A percentile compares a stretch with the other conserved stretches of the same genome.
Evolutionary conservation across 768 basidiomycete species (phyloP).

Genomic region (Hypsizygus marmoreus): DNA sequence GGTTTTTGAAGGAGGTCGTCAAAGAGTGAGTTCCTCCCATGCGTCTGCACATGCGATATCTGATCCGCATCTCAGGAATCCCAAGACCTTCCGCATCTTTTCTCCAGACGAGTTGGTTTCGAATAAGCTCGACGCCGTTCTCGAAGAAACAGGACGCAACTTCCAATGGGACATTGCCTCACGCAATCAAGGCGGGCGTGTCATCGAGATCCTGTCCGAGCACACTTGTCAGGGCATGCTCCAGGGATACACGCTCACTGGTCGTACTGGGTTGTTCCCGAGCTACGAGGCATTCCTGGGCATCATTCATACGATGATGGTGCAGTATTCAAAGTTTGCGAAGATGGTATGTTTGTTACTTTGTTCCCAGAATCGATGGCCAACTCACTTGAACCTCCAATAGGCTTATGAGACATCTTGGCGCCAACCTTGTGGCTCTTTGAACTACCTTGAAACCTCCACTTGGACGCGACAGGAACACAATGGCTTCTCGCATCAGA

Average conservation of each 20-base stretch:
- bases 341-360: slow-evolving; percentile 61
- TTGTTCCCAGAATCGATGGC: background rate
- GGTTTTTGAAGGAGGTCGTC: slow-evolving; percentile 57
- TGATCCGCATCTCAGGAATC: slow-evolving; percentile 52
- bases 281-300: slow-evolving; percentile 92
- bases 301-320: slow-evolving; percentile 89
- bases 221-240: slow-evolving; percentile 91
- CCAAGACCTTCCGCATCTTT: slow-evolving; percentile 81
- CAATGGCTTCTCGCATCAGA: slow-evolving; percentile 90
- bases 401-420: slow-evolving; percentile 67
- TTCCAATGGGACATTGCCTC: slow-evolving; percentile 83
- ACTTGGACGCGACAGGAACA: slow-evolving; percentile 87
- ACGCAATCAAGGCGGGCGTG: slow-evolving; percentile 74
- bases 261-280: slow-evolving; percentile 83
- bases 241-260: slow-evolving; percentile 91
- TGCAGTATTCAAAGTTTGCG: slow-evolving; percentile 84
- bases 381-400: too few species aligned
- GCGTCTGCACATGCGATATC: background rate
- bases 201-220: slow-evolving; percentile 87
- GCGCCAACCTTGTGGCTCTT: slow-evolving; percentile 68
- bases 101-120: slow-evolving; percentile 87
- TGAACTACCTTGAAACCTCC: slow-evolving; percentile 88
- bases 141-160: slow-evolving; percentile 68
- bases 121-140: slow-evolving; percentile 84
- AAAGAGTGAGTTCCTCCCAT: slow-evolving; percentile 39